Percentiles rank a stretch among this genome's conserved stretches.
These are phyloP conservation scores for Pythium aquatile DNA, from an alignment of 352 stramenopile genomes.

Conservation along the genomic window DNA sequence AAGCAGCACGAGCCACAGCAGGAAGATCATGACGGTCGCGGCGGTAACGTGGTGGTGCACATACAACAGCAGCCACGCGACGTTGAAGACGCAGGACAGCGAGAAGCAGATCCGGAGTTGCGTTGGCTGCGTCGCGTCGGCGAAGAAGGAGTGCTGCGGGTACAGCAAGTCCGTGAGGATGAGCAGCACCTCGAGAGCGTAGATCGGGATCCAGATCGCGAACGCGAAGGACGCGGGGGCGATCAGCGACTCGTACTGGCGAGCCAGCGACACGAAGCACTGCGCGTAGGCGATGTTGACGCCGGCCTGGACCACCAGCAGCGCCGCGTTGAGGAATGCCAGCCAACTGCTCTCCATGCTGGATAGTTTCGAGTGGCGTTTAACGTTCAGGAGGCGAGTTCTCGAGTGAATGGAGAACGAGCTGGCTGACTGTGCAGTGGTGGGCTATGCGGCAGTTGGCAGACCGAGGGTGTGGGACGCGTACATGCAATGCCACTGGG, in stretches of 20 bases:
- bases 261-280: conserved; percentile 41
- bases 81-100: conserved; percentile 64
- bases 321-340: conserved; percentile 52
- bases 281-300: conserved; percentile 72
- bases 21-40: conserved; percentile 58
- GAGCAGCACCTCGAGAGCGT: conserved; percentile 59
- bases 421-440: background rate
- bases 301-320: conserved; percentile 58
- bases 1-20: conserved; percentile 70
- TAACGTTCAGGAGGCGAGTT: conserved; percentile 1
- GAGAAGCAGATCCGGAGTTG: conserved; percentile 69
- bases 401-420: background rate
- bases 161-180: conserved; percentile 65
- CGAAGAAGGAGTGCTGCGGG: conserved; percentile 66
- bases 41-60: conserved; percentile 51
- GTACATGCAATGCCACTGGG: background rate
- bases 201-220: conserved; percentile 68
- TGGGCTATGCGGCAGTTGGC: conserved; percentile 10
- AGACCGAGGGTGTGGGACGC: conserved; percentile 7
- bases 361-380: background rate
- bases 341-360: conserved; percentile 54
- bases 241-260: conserved; percentile 75
- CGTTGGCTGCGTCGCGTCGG: conserved; percentile 58
- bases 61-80: conserved; percentile 61
- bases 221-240: conserved; percentile 61